Evolutionary conservation across 73 alveolate species (phyloP).

Genomic region (Paramecium bursaria): DNA sequence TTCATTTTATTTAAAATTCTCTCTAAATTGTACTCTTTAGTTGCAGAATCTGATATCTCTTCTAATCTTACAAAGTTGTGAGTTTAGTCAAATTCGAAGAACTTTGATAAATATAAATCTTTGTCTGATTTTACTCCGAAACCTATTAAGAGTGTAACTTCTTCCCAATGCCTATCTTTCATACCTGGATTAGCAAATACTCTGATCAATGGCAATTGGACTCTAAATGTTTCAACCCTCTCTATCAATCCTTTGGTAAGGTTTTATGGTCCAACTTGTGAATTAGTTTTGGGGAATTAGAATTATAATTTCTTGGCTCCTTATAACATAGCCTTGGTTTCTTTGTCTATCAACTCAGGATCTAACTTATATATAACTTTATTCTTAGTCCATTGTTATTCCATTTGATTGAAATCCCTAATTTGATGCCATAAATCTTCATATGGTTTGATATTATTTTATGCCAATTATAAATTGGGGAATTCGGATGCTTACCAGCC

Average conservation of each 20-base stretch:
- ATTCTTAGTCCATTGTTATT: conserved; percentile 74
- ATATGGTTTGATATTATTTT: conserved; percentile 78
- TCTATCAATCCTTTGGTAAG: conserved; percentile 54
- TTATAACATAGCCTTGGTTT: conserved; percentile 75
- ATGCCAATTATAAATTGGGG: conserved; percentile 79
- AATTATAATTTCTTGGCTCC: conserved; percentile 73
- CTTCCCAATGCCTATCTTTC: conserved; percentile 97
- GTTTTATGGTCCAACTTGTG: conserved; percentile 55
- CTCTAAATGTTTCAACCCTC: conserved; percentile 68
- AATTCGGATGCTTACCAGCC: conserved; percentile 84
- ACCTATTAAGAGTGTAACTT: conserved; percentile 85
- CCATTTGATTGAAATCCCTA: conserved; percentile 68
- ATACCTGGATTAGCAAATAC: conserved; percentile 91
- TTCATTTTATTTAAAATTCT: conserved; percentile 85
- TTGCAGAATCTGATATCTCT: conserved; percentile 86
- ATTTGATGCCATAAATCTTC: conserved; percentile 87
- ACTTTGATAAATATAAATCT: conserved; percentile 38
- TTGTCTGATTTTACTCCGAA: conserved; percentile 74
- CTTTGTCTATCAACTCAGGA: conserved; percentile 89
- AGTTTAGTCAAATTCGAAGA: conserved; percentile 72
- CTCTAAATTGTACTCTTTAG: conserved; percentile 84
- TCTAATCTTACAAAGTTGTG: conserved; percentile 70
- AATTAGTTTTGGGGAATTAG: conserved; percentile 66
- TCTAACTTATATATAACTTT: conserved; percentile 71
- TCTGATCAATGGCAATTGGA: conserved; percentile 77